Evolutionary conservation across 768 basidiomycete species (phyloP).

Genomic region (Rossbeevera mucosa): DNA sequence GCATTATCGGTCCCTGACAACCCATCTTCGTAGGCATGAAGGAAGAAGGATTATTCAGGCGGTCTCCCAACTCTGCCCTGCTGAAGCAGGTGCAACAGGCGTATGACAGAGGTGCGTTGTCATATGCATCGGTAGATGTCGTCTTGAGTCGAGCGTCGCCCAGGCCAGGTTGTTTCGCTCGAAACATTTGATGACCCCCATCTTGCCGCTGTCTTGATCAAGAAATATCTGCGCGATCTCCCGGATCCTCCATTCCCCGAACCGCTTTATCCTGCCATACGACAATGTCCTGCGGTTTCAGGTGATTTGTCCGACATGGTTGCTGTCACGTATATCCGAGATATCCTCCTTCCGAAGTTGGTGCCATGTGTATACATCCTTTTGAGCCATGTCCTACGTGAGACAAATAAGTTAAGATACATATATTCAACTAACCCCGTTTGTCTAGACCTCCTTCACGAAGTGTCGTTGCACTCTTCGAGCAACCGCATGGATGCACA

Average conservation of each 20-base stretch:
- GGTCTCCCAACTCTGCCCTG: conserved; percentile 69
- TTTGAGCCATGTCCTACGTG: conserved; percentile 64
- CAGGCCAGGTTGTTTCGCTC: conserved; percentile 76
- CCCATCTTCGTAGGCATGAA: conserved; percentile 40
- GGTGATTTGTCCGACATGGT: conserved; percentile 53
- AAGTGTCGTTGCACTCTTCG: conserved; percentile 63
- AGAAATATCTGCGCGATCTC: conserved; percentile 80
- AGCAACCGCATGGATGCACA: conserved; percentile 78
- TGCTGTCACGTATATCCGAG: conserved; percentile 61
- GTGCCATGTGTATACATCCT: conserved; percentile 69
- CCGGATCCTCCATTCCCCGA: conserved; percentile 78
- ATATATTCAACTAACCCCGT: conserved; percentile 3
- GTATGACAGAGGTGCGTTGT: conserved; percentile 65
- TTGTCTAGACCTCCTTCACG: conserved; percentile 66
- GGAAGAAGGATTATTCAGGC: conserved; percentile 77
- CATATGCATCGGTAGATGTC: neutral
- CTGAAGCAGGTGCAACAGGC: conserved; percentile 76
- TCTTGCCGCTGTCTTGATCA: conserved; percentile 79
- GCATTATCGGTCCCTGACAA: neutral
- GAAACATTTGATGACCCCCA: conserved; percentile 73
- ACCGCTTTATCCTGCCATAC: conserved; percentile 56
- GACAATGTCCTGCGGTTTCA: conserved; percentile 59
- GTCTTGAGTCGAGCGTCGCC: conserved; percentile 4
- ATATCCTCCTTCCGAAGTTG: conserved; percentile 62
- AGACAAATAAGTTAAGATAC: conserved; percentile 20